Evolutionary conservation across 306 rosid genomes (phyloP), one percentile per base, ranked within the genome.

Genomic region (Medicago arabica): DNA sequence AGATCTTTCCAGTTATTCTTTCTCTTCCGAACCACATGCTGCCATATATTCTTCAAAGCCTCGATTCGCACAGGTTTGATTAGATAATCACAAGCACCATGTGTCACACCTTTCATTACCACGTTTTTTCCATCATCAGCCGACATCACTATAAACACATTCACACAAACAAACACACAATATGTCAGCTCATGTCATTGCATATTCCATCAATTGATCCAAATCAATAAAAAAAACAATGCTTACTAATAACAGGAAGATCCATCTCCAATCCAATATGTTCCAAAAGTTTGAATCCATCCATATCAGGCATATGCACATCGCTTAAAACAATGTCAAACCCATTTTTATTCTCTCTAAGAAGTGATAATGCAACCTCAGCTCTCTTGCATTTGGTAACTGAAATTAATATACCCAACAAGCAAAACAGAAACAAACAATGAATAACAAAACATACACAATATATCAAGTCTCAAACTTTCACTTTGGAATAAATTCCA

Each of bases 301-400:
- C 98, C 99, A 96, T 96, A 71, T 96, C 99, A 0, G 99, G 99
- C 99, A 96, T 96, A 83, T 96, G 99, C 4, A 96, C 99, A 44
- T 96, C 99, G 17, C 99, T 96, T 54, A 96, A 77, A 68, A 96
- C 99, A 23, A 96, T 78, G 75, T 96, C 99, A 12, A 78, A 96
- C 60, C 99, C 97, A 10, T 82, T 90, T 75, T 87, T 96, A 72
- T 88, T 87, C 87, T 80, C 93, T 74, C 99, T 84, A 21, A 96
- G 94, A 46, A 92, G 80, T 0, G 91, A 80, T 78, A 96, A 74
- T 39, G 99, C 99, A 31, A 65, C 78, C 83, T 90, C 98, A 0
- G 99, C 99, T 50, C 92, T 84, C 49, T 83, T 89, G 75, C 98
- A 88, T 86, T 89, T 95, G 0, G 96, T 95, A 7, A 95, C 98